Evolutionary conservation across 208 protist species (phyloP), one percentile per base, ranked within the genome.

Genomic region (Leptomonas pyrrhocoris): DNA sequence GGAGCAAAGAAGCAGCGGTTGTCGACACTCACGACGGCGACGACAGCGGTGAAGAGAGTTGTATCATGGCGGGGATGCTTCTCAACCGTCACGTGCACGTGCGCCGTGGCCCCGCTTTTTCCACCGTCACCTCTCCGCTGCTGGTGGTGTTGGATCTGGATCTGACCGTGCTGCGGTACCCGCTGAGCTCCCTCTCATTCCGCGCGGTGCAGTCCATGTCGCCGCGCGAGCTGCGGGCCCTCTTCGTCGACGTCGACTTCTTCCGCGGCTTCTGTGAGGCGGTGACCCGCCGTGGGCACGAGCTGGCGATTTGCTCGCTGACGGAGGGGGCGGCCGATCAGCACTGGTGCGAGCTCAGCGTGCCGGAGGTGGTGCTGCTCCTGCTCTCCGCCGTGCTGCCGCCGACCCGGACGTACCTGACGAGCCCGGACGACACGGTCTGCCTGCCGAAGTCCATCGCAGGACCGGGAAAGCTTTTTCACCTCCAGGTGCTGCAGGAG

Each of bases 141-240:
- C 72, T 85, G 2, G 62, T 85, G 3, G 80, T 74, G n/a, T 40
- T 85, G 18, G 80, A 85, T 46, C 67, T 85, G 12, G 80, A 85
- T 48, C 38, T 68, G 30, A 85, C 80, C 11, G 21, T 85, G 27
- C 64, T 85, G 65, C 71, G 64, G 18, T n/a, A 28, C 18, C 72
- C 53, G 1, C 54, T 85, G 5, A 79, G 71, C 65, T 43, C 64
- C 31, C 38, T 72, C 31, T 18, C 31, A 13, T 48, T 71, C 6
- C 60, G 42, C 2, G 57, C 63, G 19, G 54, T 34, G 25, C 62
- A 49, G 49, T 16, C 30, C 25, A 66, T 60, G 42, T 36, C 68
- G 21, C 3, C 46, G 15, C 28, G 15, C 0, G 50, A 59, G 43
- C 49, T 51, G 25, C 64, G 23, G 4, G 76, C 30, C 5, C 27